phyloP scores from a whole-genome alignment of 176 grass and related monocot species.

The Carex littledalei region DNA sequence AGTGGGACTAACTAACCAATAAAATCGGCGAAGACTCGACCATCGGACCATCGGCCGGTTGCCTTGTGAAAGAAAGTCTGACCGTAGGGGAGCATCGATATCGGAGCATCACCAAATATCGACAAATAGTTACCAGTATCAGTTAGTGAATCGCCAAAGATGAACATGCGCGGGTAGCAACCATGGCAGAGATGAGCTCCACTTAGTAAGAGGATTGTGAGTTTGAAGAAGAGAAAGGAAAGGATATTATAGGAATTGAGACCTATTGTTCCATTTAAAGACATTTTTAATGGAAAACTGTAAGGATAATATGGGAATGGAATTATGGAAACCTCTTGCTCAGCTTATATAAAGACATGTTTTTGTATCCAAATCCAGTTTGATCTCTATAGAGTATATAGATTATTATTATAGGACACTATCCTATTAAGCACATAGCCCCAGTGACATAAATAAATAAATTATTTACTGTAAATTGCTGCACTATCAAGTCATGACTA shows the following conservation, averaged over 20 bases:
- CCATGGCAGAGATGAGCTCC: neutral
- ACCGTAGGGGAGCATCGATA: conserved; percentile 20
- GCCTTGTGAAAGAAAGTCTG: conserved; percentile 8
- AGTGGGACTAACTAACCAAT: neutral
- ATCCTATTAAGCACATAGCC: too few relatives aligned
- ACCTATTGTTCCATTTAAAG: neutral
- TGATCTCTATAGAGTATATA: too few relatives aligned
- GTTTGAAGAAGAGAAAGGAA: neutral
- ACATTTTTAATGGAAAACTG: neutral
- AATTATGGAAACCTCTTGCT: neutral
- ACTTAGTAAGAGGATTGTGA: neutral
- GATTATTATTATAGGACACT: too few relatives aligned
- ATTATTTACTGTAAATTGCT: neutral
- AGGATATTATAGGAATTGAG: neutral
- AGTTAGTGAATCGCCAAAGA: conserved; percentile 48
- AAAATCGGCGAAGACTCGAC: conserved; percentile 11
- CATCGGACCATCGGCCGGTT: conserved; percentile 22
- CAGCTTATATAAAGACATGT: too few relatives aligned
- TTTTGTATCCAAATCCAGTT: too few relatives aligned
- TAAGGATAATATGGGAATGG: neutral
- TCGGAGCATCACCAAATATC: neutral
- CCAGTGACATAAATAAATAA: too few relatives aligned
- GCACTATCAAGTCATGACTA: neutral
- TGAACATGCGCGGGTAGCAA: conserved; percentile 58
- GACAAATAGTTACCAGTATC: conserved; percentile 48